Evolutionary conservation across 257 asterid genomes (phyloP).

Genomic region (Avicennia marina): DNA sequence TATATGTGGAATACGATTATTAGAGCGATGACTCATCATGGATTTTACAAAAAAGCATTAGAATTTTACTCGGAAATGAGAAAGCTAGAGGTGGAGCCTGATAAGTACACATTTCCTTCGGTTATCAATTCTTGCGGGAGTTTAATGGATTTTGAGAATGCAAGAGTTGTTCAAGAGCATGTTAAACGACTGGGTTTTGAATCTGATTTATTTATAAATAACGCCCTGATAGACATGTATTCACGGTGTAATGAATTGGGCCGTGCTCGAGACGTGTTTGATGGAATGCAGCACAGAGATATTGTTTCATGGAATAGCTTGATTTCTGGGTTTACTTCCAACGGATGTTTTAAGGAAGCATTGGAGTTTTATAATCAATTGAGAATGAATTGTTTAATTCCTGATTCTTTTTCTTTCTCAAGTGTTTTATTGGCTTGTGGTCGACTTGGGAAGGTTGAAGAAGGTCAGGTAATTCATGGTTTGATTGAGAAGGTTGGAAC

Average conservation of each 20-base stretch:
- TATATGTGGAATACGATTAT: constrained; percentile 66
- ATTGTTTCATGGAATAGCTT: constrained; percentile 83
- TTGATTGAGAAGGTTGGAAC: constrained; percentile 62
- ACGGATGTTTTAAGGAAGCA: constrained; percentile 59
- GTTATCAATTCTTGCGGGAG: constrained; percentile 67
- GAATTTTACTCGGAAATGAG: constrained; percentile 57
- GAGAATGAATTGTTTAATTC: constrained; percentile 37
- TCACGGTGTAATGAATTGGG: constrained; percentile 40
- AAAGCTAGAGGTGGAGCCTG: constrained; percentile 38
- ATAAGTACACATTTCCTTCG: constrained; percentile 70
- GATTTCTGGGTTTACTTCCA: constrained; percentile 68
- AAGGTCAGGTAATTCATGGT: constrained; percentile 60
- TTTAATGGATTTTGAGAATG: constrained; percentile 46
- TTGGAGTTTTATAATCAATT: constrained; percentile 36
- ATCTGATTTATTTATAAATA: constrained; percentile 57
- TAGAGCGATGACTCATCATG: constrained; percentile 70
- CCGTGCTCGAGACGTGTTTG: constrained; percentile 57
- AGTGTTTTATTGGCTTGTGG: constrained; percentile 59
- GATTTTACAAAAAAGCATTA: constrained; percentile 43
- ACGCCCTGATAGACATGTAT: constrained; percentile 76
- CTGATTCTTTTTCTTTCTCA: constrained; percentile 52
- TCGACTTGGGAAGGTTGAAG: constrained; percentile 46
- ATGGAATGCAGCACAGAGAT: constrained; percentile 57
- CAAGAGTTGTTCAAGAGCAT: constrained; percentile 44
- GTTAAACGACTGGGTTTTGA: constrained; percentile 45